Conservation (phyloP, 345 rosid species). For the Syzygium aqueum region DNA sequence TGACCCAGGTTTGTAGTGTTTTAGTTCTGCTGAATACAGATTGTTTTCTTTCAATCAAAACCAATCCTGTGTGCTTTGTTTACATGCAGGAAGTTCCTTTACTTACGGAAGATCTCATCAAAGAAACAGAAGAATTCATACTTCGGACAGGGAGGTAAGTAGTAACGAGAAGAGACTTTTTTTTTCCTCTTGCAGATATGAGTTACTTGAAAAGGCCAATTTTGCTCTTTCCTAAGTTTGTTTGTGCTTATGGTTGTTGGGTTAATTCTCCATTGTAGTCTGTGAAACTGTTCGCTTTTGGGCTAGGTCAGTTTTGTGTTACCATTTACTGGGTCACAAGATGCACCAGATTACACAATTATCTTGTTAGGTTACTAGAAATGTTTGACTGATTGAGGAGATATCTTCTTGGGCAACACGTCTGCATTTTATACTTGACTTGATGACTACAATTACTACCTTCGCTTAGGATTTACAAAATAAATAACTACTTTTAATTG, state of each 20-base stretch:
- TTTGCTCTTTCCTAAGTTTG: neutral
- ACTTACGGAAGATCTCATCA: constrained; percentile 91
- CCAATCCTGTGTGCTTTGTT: constrained; percentile 6
- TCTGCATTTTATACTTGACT: neutral
- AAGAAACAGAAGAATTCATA: constrained; percentile 91
- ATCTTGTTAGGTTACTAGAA: neutral
- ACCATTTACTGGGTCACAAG: neutral
- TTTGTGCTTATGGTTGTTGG: neutral
- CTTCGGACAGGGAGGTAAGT: constrained; percentile 94
- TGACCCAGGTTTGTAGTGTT: constrained; percentile 59
- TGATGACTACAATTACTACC: neutral
- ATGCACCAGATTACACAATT: neutral
- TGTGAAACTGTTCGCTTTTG: neutral
- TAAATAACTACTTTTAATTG: neutral
- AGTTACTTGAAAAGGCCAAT: neutral
- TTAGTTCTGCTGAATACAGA: constrained; percentile 1
- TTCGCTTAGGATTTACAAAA: neutral
- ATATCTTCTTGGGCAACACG: neutral
- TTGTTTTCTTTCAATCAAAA: neutral
- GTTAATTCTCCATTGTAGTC: neutral
- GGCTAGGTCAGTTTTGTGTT: neutral
- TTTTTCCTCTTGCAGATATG: neutral
- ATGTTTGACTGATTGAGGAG: neutral
- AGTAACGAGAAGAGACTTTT: neutral
- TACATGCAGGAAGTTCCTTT: constrained; percentile 79